These are phyloP conservation scores for Coffea canephora DNA, from an alignment of 257 asterid species.

Conservation along the genomic window DNA sequence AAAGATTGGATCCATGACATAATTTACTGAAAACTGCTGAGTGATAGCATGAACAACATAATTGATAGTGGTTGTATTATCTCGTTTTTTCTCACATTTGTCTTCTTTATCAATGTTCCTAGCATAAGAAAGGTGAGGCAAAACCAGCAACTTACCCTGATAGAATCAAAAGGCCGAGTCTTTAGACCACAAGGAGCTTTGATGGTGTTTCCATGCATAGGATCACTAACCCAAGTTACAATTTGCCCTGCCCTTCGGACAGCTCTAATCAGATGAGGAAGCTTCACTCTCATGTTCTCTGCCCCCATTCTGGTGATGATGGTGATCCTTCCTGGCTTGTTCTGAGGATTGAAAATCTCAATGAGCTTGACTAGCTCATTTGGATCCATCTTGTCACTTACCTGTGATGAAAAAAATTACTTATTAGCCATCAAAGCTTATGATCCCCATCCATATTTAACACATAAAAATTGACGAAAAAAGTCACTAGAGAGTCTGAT, in stretches of 20 bases:
- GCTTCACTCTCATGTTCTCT: constrained; percentile 85
- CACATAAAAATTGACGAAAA: not conserved
- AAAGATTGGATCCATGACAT: too few species aligned
- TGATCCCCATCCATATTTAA: not conserved
- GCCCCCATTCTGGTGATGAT: constrained; percentile 90
- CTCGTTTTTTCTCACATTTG: not conserved
- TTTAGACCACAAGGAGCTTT: constrained; percentile 90
- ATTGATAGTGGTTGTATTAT: not conserved
- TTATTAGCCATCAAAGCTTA: constrained; percentile 20
- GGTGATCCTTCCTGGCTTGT: constrained; percentile 76
- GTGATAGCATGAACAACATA: too few species aligned
- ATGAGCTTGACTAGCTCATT: constrained; percentile 68
- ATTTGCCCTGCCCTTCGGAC: constrained; percentile 78
- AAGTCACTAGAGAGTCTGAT: not conserved
- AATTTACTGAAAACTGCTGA: not conserved
- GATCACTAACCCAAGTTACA: constrained; percentile 88
- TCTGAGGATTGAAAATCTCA: constrained; percentile 69
- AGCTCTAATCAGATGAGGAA: constrained; percentile 78
- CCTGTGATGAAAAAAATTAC: constrained; percentile 30
- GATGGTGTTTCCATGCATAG: constrained; percentile 90
- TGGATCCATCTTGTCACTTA: constrained; percentile 82
- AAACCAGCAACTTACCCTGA: constrained; percentile 52
- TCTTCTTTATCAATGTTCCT: not conserved
- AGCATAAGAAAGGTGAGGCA: not conserved
- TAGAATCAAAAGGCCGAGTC: constrained; percentile 81